Conservation (phyloP, 257 asterid genomes). For the Solanum tarapatanum region DNA sequence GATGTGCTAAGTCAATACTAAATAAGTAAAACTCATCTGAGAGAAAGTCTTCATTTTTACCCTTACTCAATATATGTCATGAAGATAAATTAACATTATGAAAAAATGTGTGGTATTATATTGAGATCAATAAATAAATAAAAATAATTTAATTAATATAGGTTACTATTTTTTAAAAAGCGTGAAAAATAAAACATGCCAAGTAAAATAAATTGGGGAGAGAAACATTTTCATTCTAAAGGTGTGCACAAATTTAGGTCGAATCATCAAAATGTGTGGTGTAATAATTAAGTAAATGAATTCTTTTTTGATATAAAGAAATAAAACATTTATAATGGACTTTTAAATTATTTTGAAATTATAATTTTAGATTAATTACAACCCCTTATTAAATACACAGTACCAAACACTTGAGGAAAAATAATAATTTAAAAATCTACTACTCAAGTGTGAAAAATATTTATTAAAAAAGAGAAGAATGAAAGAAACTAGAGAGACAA, state of each 20-base stretch:
- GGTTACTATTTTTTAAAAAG: not conserved
- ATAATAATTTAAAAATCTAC: not conserved
- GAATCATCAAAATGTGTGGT: not conserved
- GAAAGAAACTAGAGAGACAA: not conserved
- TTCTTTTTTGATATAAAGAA: not conserved
- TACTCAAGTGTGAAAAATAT: not conserved
- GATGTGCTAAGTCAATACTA: too few species aligned
- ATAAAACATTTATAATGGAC: not conserved
- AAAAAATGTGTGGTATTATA: not conserved
- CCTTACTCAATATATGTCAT: not conserved
- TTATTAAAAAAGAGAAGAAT: not conserved
- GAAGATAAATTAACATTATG: not conserved
- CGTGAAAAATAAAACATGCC: not conserved
- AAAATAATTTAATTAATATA: not conserved
- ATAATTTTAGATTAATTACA: not conserved
- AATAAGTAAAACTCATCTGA: not conserved
- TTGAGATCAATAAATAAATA: not conserved
- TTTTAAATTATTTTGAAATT: not conserved
- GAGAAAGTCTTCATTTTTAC: not conserved
- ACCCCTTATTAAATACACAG: not conserved
- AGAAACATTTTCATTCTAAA: not conserved
- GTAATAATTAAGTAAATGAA: not conserved
- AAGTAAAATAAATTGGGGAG: not conserved
- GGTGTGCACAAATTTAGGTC: not conserved
- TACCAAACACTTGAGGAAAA: not conserved